Evolutionary conservation across 208 protist genomes (phyloP).

Genomic region (Naegleria gruberi): DNA sequence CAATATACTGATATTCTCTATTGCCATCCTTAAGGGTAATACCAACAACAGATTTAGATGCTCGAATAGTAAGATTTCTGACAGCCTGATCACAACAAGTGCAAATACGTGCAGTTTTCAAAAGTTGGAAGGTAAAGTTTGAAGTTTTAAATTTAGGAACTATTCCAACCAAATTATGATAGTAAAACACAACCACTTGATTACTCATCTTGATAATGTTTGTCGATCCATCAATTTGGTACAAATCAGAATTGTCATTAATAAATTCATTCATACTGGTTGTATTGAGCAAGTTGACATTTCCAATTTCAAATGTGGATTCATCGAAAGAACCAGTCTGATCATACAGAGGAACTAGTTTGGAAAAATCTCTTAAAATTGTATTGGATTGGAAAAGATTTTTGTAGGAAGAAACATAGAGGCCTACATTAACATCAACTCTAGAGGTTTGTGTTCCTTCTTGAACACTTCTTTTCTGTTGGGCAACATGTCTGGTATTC

Average conservation of each 20-base stretch:
- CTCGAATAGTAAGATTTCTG: neutral
- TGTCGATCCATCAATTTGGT: neutral
- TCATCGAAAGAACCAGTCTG: neutral
- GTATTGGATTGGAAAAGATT: neutral
- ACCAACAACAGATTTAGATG: neutral
- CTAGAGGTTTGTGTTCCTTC: no score
- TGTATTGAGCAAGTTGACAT: neutral
- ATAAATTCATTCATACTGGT: neutral
- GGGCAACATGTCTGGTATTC: no score
- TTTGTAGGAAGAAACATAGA: no score
- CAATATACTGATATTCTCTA: neutral
- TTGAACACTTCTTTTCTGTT: neutral
- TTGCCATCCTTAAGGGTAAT: neutral
- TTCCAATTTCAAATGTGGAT: neutral
- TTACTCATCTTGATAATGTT: neutral
- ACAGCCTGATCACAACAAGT: neutral
- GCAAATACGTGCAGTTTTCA: neutral
- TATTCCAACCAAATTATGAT: neutral
- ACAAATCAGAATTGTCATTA: neutral
- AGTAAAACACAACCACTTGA: neutral
- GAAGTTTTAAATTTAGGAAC: neutral
- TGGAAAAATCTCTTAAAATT: neutral
- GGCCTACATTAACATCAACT: no score
- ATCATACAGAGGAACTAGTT: neutral
- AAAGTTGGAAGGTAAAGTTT: neutral